These are phyloP conservation scores for Ascoidea asiatica DNA, from an alignment of 805 yeast genomes.

Conservation along the genomic window DNA sequence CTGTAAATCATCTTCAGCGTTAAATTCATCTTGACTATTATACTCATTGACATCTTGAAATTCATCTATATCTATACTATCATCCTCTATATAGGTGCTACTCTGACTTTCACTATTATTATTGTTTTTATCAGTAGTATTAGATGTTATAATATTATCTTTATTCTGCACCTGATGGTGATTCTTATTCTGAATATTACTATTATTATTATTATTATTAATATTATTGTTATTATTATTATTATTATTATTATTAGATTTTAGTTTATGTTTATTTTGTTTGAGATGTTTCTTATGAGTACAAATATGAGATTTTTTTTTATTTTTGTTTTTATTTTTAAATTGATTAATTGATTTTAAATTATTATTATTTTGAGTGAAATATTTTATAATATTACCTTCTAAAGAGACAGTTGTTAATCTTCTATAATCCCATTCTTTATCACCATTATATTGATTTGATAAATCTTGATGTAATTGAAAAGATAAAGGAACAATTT, in stretches of 20 bases:
- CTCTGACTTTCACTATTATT: conserved; percentile 4
- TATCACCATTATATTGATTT: conserved; percentile 66
- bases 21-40: conserved; percentile 13
- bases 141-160: no score
- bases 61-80: conserved; percentile 12
- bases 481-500: conserved; percentile 80
- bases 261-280: conserved; percentile 1
- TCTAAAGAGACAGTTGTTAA: conserved; percentile 78
- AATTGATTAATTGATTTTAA: neutral
- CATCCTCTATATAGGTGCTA: conserved; percentile 3
- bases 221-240: neutral
- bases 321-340: neutral
- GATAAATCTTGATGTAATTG: conserved; percentile 74
- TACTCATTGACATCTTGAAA: conserved; percentile 7
- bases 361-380: conserved; percentile 7
- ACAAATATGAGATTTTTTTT: neutral
- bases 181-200: neutral
- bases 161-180: no score
- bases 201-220: neutral
- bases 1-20: conserved; percentile 12
- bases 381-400: conserved; percentile 45
- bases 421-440: conserved; percentile 87
- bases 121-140: no score
- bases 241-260: neutral
- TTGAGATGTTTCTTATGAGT: neutral